Conservation (phyloP, 2,329 filamentous ascomycete species). For the Stemphylium vesicarium region DNA sequence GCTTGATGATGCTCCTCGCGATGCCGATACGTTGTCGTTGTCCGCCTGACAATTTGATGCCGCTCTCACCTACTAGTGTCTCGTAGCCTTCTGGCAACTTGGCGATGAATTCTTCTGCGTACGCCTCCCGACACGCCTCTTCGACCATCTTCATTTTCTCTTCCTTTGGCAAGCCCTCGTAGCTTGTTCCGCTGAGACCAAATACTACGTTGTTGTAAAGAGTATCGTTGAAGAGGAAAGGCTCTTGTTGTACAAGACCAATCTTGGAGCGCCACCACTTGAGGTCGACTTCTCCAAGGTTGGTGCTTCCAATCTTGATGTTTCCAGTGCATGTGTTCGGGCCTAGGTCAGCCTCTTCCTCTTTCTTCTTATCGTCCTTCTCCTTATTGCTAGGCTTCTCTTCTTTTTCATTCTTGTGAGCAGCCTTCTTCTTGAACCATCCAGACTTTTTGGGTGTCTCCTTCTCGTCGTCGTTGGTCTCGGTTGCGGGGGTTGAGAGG, state of each 20-base stretch:
- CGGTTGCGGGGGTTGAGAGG: neutral
- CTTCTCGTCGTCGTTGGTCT: neutral
- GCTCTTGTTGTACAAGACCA: slow-evolving; percentile 51
- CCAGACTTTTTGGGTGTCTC: slow-evolving; percentile 22
- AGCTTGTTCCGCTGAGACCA: slow-evolving; percentile 49
- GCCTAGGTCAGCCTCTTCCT: slow-evolving; percentile 26
- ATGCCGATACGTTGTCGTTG: slow-evolving; percentile 85
- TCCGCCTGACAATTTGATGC: slow-evolving; percentile 80
- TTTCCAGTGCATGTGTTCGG: slow-evolving; percentile 44
- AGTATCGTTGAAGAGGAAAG: slow-evolving; percentile 50
- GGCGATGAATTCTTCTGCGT: slow-evolving; percentile 48
- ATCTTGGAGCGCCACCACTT: slow-evolving; percentile 57
- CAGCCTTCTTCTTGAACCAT: slow-evolving; percentile 12
- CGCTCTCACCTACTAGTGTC: slow-evolving; percentile 76
- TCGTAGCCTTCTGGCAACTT: slow-evolving; percentile 66
- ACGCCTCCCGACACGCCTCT: slow-evolving; percentile 48
- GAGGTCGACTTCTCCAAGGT: slow-evolving; percentile 43
- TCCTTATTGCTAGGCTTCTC: neutral
- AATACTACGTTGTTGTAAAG: slow-evolving; percentile 50
- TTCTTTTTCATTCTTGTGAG: neutral
- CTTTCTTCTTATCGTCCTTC: slow-evolving; percentile 13
- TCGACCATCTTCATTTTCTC: slow-evolving; percentile 62
- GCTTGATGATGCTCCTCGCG: slow-evolving; percentile 71
- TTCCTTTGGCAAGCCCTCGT: slow-evolving; percentile 61
- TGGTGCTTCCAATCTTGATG: slow-evolving; percentile 35